These are phyloP conservation scores for Lachnellula occidentalis DNA, from an alignment of 2,329 filamentous ascomycete genomes.

Conservation along the genomic window DNA sequence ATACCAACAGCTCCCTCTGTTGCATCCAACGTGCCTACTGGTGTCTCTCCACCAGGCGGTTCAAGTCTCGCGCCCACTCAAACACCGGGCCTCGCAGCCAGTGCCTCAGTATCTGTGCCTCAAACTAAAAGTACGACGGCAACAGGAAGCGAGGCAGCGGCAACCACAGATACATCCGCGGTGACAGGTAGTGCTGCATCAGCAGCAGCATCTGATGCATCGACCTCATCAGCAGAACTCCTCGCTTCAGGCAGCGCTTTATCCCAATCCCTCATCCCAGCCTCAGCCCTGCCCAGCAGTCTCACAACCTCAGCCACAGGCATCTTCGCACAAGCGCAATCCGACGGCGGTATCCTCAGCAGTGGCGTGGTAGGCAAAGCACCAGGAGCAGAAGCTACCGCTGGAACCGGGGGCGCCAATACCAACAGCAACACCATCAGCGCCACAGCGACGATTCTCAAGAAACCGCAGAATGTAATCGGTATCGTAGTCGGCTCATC, in stretches of 20 bases:
- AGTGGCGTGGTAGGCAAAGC: background rate
- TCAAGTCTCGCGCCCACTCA: background rate
- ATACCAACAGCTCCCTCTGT: background rate
- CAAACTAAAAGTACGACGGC: too few relatives aligned
- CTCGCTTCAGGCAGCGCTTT: background rate
- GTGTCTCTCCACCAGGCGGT: background rate
- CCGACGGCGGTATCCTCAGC: constrained; percentile 1
- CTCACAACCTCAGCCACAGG: background rate
- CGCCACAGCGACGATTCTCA: background rate
- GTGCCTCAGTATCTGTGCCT: too few relatives aligned
- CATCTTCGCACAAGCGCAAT: background rate
- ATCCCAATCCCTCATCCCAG: background rate
- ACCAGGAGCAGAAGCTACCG: background rate
- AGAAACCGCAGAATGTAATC: background rate
- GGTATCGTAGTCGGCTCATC: constrained; percentile 8
- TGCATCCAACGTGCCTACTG: background rate
- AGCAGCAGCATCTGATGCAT: background rate
- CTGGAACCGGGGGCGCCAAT: background rate
- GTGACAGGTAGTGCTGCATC: background rate
- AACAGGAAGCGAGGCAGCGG: background rate
- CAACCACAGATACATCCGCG: background rate
- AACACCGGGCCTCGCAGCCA: too few relatives aligned
- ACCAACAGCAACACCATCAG: background rate
- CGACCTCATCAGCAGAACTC: background rate
- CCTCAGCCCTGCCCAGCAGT: background rate